Percentiles rank a stretch among this genome's conserved stretches.
phyloP scores from a whole-genome alignment of 176 grass and related monocot genomes.

The Aegilops sharonensis region DNA sequence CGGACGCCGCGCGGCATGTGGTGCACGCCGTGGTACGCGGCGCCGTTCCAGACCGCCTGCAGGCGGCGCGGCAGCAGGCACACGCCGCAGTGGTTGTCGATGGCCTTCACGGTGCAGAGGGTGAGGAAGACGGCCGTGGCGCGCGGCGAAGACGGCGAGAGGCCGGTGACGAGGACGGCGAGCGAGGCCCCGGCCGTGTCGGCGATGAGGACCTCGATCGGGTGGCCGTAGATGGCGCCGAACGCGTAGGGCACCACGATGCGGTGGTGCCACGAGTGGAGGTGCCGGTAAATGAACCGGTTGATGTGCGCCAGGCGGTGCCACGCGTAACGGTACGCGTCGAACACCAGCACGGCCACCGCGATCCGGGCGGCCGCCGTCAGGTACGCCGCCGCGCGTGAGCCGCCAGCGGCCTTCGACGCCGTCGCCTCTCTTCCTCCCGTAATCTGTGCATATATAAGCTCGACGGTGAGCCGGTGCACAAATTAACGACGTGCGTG shows the following conservation, averaged over 20 bases:
- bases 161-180: background rate
- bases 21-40: slow-evolving; percentile 16
- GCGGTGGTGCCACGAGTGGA: slow-evolving; percentile 45
- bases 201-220: slow-evolving; percentile 23
- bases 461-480: background rate
- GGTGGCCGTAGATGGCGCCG: slow-evolving; percentile 37
- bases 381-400: background rate
- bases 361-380: slow-evolving; percentile 5
- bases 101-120: background rate
- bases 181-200: slow-evolving; percentile 26
- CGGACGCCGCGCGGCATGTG: background rate
- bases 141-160: background rate
- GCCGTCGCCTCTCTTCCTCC: background rate
- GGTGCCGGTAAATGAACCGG: slow-evolving; percentile 37
- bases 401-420: background rate
- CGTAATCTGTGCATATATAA: background rate
- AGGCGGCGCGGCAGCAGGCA: slow-evolving; percentile 7
- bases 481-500: background rate
- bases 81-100: slow-evolving; percentile 1
- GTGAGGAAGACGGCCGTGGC: background rate
- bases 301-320: slow-evolving; percentile 37
- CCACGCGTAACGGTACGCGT: slow-evolving; percentile 48
- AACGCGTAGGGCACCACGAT: slow-evolving; percentile 38
- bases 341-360: slow-evolving; percentile 32
- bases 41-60: background rate